Conservation (phyloP, 176 grass and related monocot species). For the Ananas comosus region DNA sequence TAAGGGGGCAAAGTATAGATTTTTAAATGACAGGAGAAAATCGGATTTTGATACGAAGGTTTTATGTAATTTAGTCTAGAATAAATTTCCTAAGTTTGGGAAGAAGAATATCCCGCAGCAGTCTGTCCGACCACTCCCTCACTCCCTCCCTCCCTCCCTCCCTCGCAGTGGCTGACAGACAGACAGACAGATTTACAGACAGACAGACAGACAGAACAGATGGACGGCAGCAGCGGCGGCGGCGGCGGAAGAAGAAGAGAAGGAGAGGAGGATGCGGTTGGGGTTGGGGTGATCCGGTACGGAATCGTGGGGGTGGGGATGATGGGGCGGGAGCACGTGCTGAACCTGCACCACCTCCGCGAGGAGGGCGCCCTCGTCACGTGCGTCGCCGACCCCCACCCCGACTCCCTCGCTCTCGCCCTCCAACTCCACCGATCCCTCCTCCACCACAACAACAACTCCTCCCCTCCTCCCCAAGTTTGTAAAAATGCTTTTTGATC, state of each 20-base stretch:
- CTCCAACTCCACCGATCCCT: conserved; percentile 51
- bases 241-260: not conserved
- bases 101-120: too few species aligned
- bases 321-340: conserved; percentile 92
- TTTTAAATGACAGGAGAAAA: too few species aligned
- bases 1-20: too few species aligned
- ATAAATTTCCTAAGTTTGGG: too few species aligned
- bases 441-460: conserved; percentile 15
- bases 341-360: conserved; percentile 72
- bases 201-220: too few species aligned
- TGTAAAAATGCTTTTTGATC: too few species aligned
- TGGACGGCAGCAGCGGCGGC: not conserved
- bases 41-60: too few species aligned
- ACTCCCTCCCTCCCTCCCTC: too few species aligned
- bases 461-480: conserved; percentile 42
- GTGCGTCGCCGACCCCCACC: conserved; percentile 75
- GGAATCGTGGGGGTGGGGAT: conserved; percentile 84
- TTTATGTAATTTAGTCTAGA: too few species aligned
- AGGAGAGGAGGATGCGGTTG: conserved; percentile 5
- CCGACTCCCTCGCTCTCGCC: conserved; percentile 44
- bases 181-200: not conserved
- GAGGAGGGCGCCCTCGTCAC: conserved; percentile 37
- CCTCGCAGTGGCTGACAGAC: not conserved
- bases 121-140: too few species aligned
- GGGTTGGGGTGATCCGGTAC: conserved; percentile 43